A percentile compares a stretch with the other conserved stretches of the same genome.
phyloP scores from a whole-genome alignment of 2,329 filamentous ascomycete genomes.

The Sclerotinia nivalis region DNA sequence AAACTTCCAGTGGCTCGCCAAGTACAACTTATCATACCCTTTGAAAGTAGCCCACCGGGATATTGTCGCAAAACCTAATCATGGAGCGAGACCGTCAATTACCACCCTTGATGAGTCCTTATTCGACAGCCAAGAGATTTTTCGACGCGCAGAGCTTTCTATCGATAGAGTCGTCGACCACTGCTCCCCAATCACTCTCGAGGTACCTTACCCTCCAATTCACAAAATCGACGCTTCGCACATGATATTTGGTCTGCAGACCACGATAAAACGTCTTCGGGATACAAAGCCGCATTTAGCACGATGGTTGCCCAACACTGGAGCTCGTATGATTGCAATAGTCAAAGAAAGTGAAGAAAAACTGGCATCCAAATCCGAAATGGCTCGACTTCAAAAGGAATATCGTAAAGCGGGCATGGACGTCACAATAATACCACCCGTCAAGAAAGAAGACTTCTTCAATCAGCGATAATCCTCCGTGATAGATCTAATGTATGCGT shows the following conservation, averaged over 20 bases:
- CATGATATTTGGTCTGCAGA: conserved; percentile 49
- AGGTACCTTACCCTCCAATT: conserved; percentile 31
- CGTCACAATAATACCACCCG: conserved; percentile 36
- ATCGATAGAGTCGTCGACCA: conserved; percentile 26
- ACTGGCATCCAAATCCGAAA: conserved; percentile 33
- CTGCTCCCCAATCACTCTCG: conserved; percentile 36
- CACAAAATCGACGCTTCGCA: conserved; percentile 51
- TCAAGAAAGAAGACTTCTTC: conserved; percentile 33
- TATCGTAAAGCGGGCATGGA: conserved; percentile 36
- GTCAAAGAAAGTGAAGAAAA: conserved; percentile 39
- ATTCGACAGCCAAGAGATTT: conserved; percentile 31
- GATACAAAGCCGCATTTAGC: conserved; percentile 39
- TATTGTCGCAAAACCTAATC: conserved; percentile 31
- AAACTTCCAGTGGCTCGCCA: conserved; percentile 14
- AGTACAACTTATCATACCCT: conserved; percentile 37
- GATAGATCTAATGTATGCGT: conserved; percentile 45
- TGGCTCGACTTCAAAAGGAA: conserved; percentile 34
- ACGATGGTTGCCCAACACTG: conserved; percentile 40
- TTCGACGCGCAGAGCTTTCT: conserved; percentile 33
- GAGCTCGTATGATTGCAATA: conserved; percentile 37
- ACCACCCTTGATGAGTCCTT: conserved; percentile 36
- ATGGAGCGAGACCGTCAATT: conserved; percentile 31
- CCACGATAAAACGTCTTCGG: conserved; percentile 37
- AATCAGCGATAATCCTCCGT: conserved; percentile 49
- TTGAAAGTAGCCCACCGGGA: conserved; percentile 38